Conservation (phyloP, 2,329 filamentous ascomycete genomes). For the Aureobasidium pullulans region DNA sequence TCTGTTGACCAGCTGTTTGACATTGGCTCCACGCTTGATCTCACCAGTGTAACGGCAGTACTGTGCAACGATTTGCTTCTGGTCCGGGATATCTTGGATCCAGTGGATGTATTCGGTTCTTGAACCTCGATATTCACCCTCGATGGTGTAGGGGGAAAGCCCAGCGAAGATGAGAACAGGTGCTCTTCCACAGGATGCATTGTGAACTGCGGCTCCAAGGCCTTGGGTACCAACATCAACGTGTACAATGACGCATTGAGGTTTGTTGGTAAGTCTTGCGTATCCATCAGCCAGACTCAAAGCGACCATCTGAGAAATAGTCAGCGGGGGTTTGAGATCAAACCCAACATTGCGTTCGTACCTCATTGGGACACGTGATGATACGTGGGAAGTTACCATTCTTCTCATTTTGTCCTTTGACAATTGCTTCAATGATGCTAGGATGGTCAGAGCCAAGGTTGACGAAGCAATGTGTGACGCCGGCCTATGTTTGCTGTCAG, state of each 20-base stretch:
- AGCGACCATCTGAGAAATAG: slow-evolving; percentile 57
- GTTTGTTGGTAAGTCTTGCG: slow-evolving; percentile 62
- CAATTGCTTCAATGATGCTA: slow-evolving; percentile 72
- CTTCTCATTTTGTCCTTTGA: slow-evolving; percentile 64
- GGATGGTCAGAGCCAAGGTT: slow-evolving; percentile 68
- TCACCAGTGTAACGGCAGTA: slow-evolving; percentile 80
- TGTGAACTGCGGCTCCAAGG: slow-evolving; percentile 70
- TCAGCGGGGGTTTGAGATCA: background rate
- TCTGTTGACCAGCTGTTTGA: slow-evolving; percentile 84
- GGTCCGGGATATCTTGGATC: slow-evolving; percentile 78
- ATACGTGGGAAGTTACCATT: slow-evolving; percentile 60
- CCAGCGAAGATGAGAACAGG: slow-evolving; percentile 74
- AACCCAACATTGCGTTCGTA: slow-evolving; percentile 27
- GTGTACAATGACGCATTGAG: slow-evolving; percentile 71
- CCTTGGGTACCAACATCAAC: slow-evolving; percentile 78
- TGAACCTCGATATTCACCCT: slow-evolving; percentile 70
- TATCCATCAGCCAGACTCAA: slow-evolving; percentile 80
- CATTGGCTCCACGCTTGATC: slow-evolving; percentile 74
- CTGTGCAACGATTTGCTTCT: slow-evolving; percentile 71
- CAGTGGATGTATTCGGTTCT: slow-evolving; percentile 80
- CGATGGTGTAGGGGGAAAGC: slow-evolving; percentile 66
- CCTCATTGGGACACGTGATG: slow-evolving; percentile 75
- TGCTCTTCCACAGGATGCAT: slow-evolving; percentile 65
- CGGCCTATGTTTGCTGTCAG: slow-evolving; percentile 32
- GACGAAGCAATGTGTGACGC: slow-evolving; percentile 55